Conservation (phyloP, 164 flowering plant species). For the Nelumbo lutea region DNA sequence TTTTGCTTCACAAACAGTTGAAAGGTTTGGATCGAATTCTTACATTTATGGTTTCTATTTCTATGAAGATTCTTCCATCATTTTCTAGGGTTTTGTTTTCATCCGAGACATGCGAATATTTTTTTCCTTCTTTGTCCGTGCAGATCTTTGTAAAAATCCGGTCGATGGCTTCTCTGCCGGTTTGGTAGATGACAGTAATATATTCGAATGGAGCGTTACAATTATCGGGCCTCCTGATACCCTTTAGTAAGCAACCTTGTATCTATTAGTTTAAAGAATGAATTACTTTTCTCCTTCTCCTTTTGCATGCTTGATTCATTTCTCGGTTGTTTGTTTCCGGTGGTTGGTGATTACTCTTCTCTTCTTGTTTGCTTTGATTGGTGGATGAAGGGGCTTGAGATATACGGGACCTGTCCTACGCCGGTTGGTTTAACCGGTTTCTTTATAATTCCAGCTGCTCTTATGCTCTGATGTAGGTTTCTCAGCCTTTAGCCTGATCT, state of each 20-base stretch:
- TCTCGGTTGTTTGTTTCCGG: background rate
- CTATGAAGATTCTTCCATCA: background rate
- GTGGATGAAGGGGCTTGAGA: background rate
- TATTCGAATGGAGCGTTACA: constrained; percentile 81
- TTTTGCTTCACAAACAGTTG: constrained; percentile 58
- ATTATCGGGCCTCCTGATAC: constrained; percentile 82
- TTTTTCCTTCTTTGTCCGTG: constrained; percentile 2
- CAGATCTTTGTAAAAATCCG: constrained; percentile 68
- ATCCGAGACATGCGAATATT: background rate
- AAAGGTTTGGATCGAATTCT: constrained; percentile 26
- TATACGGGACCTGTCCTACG: too few relatives aligned
- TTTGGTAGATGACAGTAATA: constrained; percentile 58
- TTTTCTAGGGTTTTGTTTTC: background rate
- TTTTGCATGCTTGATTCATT: constrained; percentile 1
- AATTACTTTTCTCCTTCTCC: background rate
- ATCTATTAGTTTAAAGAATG: constrained; percentile 2
- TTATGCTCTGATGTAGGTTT: background rate
- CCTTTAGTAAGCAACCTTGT: constrained; percentile 31
- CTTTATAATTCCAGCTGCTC: background rate
- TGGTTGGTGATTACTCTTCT: background rate
- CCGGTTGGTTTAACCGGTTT: background rate
- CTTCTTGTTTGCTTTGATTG: background rate
- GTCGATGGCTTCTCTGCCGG: constrained; percentile 91
- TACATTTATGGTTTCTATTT: background rate
- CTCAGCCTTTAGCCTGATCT: too few relatives aligned